A percentile compares a stretch with the other conserved stretches of the same genome.
phyloP scores from a whole-genome alignment of 2,329 filamentous ascomycete genomes.

The Xylaria polymorpha region DNA sequence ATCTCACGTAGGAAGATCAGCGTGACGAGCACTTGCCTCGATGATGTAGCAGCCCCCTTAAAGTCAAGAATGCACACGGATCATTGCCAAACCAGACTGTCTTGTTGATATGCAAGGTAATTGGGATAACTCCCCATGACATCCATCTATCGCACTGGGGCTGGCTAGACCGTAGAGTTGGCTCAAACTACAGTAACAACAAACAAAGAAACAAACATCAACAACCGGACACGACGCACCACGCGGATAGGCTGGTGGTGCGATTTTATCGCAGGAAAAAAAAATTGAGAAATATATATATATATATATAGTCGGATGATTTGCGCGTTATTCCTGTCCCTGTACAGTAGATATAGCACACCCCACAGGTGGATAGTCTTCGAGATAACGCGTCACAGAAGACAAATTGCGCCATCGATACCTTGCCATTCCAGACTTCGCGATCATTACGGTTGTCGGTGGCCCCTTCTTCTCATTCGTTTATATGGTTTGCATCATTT shows the following conservation, averaged over 20 bases:
- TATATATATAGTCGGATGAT: background rate
- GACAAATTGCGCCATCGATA: conserved; percentile 7
- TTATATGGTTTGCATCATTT: background rate
- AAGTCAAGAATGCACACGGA: background rate
- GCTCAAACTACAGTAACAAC: too few relatives aligned
- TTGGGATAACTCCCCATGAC: background rate
- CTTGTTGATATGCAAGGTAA: background rate
- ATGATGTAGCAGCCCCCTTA: background rate
- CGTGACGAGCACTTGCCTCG: background rate
- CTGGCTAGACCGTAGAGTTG: too few relatives aligned
- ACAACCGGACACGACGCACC: too few relatives aligned
- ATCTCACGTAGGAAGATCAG: background rate
- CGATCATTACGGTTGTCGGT: conserved; percentile 7
- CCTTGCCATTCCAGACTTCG: conserved; percentile 1
- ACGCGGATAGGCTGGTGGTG: too few relatives aligned
- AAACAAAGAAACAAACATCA: too few relatives aligned
- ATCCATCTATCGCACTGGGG: background rate
- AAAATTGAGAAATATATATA: background rate
- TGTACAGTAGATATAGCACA: background rate
- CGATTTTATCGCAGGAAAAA: background rate
- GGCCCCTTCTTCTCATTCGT: conserved; percentile 1
- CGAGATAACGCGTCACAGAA: background rate
- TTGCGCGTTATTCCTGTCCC: background rate
- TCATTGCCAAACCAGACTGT: background rate
- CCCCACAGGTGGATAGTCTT: background rate